Percentiles rank a stretch among this genome's conserved stretches.
Conservation (phyloP, 2,329 filamentous ascomycete species). For the Colletotrichum spaethianum region DNA sequence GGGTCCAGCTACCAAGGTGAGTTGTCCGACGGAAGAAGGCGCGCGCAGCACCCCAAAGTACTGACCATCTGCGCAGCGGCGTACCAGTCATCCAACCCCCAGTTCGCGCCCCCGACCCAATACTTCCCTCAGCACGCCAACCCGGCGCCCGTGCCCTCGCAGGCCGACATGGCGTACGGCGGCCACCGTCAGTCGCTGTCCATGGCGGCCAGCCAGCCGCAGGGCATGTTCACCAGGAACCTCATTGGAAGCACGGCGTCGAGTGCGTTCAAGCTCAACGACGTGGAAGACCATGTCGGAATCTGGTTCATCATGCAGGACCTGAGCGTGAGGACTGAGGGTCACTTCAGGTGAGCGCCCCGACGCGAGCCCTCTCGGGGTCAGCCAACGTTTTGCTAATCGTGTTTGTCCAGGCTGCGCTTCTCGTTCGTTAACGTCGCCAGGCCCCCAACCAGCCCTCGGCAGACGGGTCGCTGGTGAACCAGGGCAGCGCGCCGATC, state of each 20-base stretch:
- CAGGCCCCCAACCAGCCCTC: slow-evolving; percentile 48
- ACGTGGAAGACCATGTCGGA: slow-evolving; percentile 84
- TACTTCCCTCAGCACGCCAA: slow-evolving; percentile 54
- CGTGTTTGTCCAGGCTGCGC: slow-evolving; percentile 61
- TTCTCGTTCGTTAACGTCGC: slow-evolving; percentile 87
- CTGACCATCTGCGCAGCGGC: slow-evolving; percentile 16
- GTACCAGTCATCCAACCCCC: slow-evolving; percentile 45
- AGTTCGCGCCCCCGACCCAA: slow-evolving; percentile 55
- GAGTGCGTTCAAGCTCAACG: slow-evolving; percentile 87
- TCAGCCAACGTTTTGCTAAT: slow-evolving; percentile 1
- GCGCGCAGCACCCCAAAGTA: no score
- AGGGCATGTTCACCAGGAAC: slow-evolving; percentile 94
- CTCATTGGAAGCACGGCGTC: slow-evolving; percentile 93
- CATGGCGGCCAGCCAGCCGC: slow-evolving; percentile 66
- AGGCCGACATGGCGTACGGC: slow-evolving; percentile 45
- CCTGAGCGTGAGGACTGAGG: slow-evolving; percentile 93
- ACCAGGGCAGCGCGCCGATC: slow-evolving; percentile 83
- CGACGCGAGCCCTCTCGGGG: neutral
- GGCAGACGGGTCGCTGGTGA: slow-evolving; percentile 65
- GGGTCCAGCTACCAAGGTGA: slow-evolving; percentile 41
- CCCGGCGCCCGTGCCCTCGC: slow-evolving; percentile 47
- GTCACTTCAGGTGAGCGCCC: slow-evolving; percentile 82
- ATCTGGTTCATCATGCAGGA: slow-evolving; percentile 99
- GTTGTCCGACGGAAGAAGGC: neutral
- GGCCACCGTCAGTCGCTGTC: slow-evolving; percentile 50